These are phyloP conservation scores for Pseudoneurospora amorphoporcata DNA, from an alignment of 495 filamentous ascomycete species.

Conservation along the genomic window DNA sequence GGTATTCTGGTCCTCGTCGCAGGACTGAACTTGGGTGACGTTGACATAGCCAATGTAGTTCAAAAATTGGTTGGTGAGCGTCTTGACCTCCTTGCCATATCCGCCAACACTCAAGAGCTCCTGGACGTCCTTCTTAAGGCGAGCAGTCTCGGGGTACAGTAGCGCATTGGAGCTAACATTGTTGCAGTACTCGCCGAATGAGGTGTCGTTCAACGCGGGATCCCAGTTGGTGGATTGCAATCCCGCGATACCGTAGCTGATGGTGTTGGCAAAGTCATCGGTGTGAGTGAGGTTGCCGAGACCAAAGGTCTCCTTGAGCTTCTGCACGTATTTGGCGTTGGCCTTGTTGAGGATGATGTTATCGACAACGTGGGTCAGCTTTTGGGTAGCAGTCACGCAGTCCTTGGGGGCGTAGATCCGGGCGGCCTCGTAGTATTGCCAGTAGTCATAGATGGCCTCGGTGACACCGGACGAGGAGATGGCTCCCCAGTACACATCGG, in stretches of 20 bases:
- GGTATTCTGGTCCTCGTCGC: conserved; percentile 32
- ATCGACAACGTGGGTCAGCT: conserved; percentile 51
- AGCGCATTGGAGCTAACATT: conserved; percentile 41
- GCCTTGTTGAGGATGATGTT: conserved; percentile 47
- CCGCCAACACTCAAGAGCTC: conserved; percentile 44
- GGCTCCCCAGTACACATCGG: conserved; percentile 55
- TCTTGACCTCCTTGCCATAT: conserved; percentile 38
- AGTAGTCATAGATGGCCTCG: conserved; percentile 60
- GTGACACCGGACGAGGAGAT: conserved; percentile 65
- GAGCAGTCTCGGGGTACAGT: conserved; percentile 36
- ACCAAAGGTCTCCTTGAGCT: conserved; percentile 53
- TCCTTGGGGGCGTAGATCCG: conserved; percentile 38
- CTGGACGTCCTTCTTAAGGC: conserved; percentile 29
- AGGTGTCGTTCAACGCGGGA: conserved; percentile 41
- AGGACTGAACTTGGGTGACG: conserved; percentile 17
- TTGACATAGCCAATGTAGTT: conserved; percentile 59
- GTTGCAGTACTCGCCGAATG: conserved; percentile 49
- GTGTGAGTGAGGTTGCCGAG: conserved; percentile 46
- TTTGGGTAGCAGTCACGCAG: conserved; percentile 47
- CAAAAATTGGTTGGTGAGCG: conserved; percentile 45
- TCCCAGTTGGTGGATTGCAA: conserved; percentile 67
- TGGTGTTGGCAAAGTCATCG: conserved; percentile 49
- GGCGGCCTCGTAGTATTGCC: conserved; percentile 59
- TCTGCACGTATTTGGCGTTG: conserved; percentile 28
- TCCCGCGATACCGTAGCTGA: conserved; percentile 39